phyloP scores from a whole-genome alignment of 2,329 filamentous ascomycete genomes.

The Akanthomyces uredinophilus region DNA sequence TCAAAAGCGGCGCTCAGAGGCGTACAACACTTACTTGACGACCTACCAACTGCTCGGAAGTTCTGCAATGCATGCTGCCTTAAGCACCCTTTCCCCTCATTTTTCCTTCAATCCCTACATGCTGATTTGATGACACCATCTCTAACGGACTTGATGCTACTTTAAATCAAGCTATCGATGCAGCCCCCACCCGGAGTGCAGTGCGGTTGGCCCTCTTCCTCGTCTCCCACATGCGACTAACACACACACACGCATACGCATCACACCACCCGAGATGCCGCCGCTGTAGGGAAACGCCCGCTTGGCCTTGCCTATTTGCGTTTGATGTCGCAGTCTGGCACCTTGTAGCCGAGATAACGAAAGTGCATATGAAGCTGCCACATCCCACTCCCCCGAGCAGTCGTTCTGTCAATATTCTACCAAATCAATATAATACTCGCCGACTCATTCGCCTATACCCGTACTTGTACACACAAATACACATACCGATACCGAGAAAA shows the following conservation, averaged over 20 bases:
- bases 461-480: neutral
- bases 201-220: neutral
- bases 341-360: neutral
- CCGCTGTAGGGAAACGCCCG: neutral
- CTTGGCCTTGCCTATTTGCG: conserved; percentile 5
- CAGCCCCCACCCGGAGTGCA: neutral
- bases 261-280: neutral
- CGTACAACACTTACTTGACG: neutral
- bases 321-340: neutral
- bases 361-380: conserved; percentile 1
- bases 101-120: neutral
- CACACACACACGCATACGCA: neutral
- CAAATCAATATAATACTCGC: neutral
- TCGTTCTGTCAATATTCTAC: neutral
- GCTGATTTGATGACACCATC: neutral
- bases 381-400: neutral
- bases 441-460: neutral
- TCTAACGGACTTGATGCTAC: neutral
- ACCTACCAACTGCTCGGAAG: neutral
- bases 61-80: neutral
- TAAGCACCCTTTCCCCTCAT: neutral
- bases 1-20: neutral
- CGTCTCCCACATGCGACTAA: neutral
- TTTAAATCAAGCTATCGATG: conserved; percentile 3
- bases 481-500: neutral